Evolutionary conservation across 1,139 yeast genomes (phyloP).

Genomic region (Kodamaea derodonti): DNA sequence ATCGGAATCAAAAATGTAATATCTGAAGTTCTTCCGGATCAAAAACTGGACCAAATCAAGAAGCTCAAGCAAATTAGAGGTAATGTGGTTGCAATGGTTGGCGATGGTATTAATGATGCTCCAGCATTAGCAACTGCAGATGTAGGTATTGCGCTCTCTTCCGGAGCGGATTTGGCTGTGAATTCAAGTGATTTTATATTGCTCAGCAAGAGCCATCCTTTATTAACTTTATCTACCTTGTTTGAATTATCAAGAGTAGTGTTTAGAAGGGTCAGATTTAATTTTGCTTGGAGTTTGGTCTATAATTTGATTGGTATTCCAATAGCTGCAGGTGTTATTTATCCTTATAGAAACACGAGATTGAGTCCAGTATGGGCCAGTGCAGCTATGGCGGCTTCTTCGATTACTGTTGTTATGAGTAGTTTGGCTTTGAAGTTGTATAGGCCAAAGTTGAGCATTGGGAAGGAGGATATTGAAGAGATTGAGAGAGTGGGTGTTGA

Average conservation of each 20-base stretch:
- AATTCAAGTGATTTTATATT: conserved; percentile 57
- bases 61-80: conserved; percentile 42
- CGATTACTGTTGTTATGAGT: conserved; percentile 55
- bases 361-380: conserved; percentile 64
- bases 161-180: conserved; percentile 58
- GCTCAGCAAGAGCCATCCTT: conserved; percentile 43
- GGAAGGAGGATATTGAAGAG: conserved; percentile 9
- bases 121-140: conserved; percentile 60
- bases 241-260: conserved; percentile 40
- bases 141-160: conserved; percentile 56
- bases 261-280: conserved; percentile 51
- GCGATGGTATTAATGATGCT: conserved; percentile 64
- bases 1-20: conserved; percentile 63
- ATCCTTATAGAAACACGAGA: conserved; percentile 50
- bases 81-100: conserved; percentile 54
- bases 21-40: conserved; percentile 72
- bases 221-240: conserved; percentile 46
- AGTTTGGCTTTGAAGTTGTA: conserved; percentile 50
- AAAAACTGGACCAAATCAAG: conserved; percentile 58
- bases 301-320: conserved; percentile 56
- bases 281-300: conserved; percentile 52
- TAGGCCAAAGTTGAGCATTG: conserved; percentile 30
- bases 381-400: conserved; percentile 64
- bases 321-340: conserved; percentile 61
- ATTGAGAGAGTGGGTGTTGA: neutral